These are phyloP conservation scores for Mariannaea elegans DNA, from an alignment of 2,329 filamentous ascomycete species.

Conservation along the genomic window DNA sequence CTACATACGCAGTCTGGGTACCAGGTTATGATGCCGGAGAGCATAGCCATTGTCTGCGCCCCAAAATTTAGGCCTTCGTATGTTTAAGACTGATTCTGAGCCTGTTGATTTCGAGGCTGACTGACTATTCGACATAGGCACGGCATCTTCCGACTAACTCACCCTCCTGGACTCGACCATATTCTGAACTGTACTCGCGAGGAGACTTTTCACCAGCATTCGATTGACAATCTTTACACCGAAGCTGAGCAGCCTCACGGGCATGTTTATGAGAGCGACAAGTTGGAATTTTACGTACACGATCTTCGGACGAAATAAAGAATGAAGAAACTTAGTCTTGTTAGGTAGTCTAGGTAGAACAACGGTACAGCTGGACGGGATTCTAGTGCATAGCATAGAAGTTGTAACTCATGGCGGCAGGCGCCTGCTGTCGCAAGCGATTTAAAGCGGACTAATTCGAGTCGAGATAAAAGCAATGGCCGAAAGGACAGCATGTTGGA, in stretches of 20 bases:
- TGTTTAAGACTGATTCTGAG: conserved; percentile 45
- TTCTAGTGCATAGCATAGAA: conserved; percentile 34
- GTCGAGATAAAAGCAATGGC: conserved; percentile 7
- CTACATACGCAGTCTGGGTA: conserved; percentile 94
- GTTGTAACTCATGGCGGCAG: conserved; percentile 21
- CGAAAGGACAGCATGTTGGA: conserved; percentile 7
- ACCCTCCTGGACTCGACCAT: conserved; percentile 89
- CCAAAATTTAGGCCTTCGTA: conserved; percentile 81
- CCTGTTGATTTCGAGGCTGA: background rate
- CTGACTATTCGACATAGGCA: conserved; percentile 62
- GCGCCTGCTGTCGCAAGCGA: background rate
- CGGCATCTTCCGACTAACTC: conserved; percentile 91
- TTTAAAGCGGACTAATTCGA: conserved; percentile 2
- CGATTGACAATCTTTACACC: conserved; percentile 77
- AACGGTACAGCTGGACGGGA: background rate
- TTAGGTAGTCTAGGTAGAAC: background rate
- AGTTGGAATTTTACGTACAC: conserved; percentile 67
- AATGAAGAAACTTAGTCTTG: conserved; percentile 13
- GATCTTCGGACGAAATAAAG: conserved; percentile 55
- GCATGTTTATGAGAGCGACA: conserved; percentile 74
- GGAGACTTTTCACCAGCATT: conserved; percentile 84
- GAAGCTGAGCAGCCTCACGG: conserved; percentile 72
- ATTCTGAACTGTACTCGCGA: conserved; percentile 81
- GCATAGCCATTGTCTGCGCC: conserved; percentile 95
- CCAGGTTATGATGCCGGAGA: conserved; percentile 96